Evolutionary conservation across 805 yeast species (phyloP).

Genomic region (Metschnikowia henanensis): DNA sequence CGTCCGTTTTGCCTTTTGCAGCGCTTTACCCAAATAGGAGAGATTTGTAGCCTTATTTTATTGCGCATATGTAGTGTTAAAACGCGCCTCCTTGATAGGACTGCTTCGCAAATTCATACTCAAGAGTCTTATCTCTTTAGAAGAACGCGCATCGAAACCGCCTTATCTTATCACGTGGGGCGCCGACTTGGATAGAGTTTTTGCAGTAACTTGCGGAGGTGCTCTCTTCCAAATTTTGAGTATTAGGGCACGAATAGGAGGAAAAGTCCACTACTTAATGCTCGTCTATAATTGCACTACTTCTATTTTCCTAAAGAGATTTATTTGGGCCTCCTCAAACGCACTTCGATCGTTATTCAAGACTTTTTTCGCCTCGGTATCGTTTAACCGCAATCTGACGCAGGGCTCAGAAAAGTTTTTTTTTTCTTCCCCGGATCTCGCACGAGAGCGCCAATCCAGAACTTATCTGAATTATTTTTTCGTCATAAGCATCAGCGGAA

Average conservation of each 20-base stretch:
- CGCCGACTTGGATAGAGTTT: conserved; percentile 6
- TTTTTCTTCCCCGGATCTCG: conserved; percentile 7
- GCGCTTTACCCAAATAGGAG: conserved; percentile 1
- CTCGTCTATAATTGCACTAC: not conserved
- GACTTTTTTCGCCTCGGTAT: too few relatives aligned
- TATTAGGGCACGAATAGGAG: too few relatives aligned
- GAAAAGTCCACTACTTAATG: too few relatives aligned
- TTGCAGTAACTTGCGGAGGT: too few relatives aligned
- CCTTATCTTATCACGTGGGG: conserved; percentile 18
- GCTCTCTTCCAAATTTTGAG: too few relatives aligned
- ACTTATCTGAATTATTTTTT: not conserved
- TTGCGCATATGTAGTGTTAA: too few relatives aligned
- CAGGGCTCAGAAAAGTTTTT: not conserved
- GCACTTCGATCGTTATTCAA: too few relatives aligned
- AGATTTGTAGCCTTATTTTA: conserved; percentile 1
- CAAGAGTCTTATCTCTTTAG: not conserved
- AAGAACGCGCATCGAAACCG: conserved; percentile 5
- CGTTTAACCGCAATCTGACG: conserved; percentile 1
- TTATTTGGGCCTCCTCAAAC: too few relatives aligned
- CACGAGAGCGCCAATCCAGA: not conserved
- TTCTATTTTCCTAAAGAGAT: too few relatives aligned
- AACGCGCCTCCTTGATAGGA: too few relatives aligned
- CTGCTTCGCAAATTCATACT: too few relatives aligned
- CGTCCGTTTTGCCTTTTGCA: too few relatives aligned
- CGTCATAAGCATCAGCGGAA: not conserved